phyloP scores from a whole-genome alignment of 345 rosid species.

The Psidium friedrichsthalianum region DNA sequence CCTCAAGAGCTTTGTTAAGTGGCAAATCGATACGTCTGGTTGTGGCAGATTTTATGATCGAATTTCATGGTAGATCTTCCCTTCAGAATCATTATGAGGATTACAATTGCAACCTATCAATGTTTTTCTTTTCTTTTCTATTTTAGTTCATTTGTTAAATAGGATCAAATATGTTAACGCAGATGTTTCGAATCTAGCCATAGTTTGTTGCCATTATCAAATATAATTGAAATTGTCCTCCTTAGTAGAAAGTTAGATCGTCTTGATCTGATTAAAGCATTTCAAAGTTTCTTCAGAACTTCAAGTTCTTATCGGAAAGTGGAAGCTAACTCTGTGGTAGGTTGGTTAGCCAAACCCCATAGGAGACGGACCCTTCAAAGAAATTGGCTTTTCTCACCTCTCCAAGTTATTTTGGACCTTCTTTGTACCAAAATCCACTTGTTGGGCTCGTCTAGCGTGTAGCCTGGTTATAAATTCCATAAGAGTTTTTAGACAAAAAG shows the following conservation, averaged over 20 bases:
- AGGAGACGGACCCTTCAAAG: too few species aligned
- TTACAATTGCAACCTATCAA: accelerated
- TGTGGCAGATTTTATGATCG: too few species aligned
- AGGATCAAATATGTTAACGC: background rate
- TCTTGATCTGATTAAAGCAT: too few species aligned
- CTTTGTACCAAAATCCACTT: background rate
- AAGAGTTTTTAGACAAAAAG: background rate
- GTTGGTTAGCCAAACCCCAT: too few species aligned
- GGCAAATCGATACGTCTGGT: too few species aligned
- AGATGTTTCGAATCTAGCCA: background rate
- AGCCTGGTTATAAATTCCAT: background rate
- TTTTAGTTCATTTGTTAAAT: background rate
- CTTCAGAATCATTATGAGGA: background rate
- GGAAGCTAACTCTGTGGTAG: too few species aligned
- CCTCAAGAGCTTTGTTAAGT: too few species aligned
- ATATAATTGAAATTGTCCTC: background rate
- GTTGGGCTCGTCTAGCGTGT: background rate
- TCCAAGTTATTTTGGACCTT: background rate
- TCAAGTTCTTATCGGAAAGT: too few species aligned
- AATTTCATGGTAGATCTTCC: background rate
- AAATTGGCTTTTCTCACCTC: too few species aligned
- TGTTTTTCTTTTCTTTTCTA: background rate
- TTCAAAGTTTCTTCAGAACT: too few species aligned
- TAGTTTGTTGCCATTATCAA: too few species aligned
- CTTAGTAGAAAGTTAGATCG: background rate